Evolutionary conservation across 108 stramenopile species (phyloP).

Genomic region (Cyclotella atomus): DNA sequence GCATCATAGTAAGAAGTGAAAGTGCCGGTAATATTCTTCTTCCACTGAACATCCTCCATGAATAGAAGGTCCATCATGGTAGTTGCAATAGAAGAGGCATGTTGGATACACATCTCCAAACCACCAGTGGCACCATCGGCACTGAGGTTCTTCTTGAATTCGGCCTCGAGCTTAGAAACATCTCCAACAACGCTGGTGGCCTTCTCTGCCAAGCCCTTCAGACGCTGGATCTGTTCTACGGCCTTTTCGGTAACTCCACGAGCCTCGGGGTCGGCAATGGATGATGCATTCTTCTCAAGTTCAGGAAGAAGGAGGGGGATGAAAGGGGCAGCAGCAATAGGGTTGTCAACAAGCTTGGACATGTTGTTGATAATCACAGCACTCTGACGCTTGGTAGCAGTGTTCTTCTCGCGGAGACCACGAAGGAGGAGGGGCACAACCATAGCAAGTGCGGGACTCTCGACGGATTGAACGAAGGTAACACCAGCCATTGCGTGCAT

Average conservation of each 20-base stretch:
- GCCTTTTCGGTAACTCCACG: constrained; percentile 90
- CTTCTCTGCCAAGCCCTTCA: constrained; percentile 89
- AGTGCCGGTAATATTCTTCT: constrained; percentile 68
- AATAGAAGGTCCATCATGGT: constrained; percentile 90
- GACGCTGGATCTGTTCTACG: constrained; percentile 82
- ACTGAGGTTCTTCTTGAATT: constrained; percentile 72
- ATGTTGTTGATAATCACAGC: constrained; percentile 99
- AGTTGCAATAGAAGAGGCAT: constrained; percentile 78
- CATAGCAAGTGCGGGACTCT: constrained; percentile 98
- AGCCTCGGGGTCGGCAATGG: constrained; percentile 96
- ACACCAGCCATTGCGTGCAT: constrained; percentile 97
- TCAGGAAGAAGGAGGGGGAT: constrained; percentile 94
- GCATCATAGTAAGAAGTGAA: constrained; percentile 70
- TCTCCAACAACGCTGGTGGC: constrained; percentile 82
- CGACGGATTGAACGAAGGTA: constrained; percentile 98
- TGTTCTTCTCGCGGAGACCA: constrained; percentile 92
- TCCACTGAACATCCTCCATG: constrained; percentile 94
- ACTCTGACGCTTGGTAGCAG: constrained; percentile 95
- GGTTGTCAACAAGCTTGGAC: constrained; percentile 97
- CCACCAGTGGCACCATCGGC: constrained; percentile 56
- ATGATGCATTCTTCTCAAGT: constrained; percentile 91
- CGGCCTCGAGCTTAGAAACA: constrained; percentile 69
- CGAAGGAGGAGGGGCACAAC: constrained; percentile 98
- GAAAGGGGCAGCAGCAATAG: constrained; percentile 96
- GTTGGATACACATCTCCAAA: constrained; percentile 60